Conservation (phyloP, 2,329 filamentous ascomycete genomes). For the Colletotrichum trifolii region DNA sequence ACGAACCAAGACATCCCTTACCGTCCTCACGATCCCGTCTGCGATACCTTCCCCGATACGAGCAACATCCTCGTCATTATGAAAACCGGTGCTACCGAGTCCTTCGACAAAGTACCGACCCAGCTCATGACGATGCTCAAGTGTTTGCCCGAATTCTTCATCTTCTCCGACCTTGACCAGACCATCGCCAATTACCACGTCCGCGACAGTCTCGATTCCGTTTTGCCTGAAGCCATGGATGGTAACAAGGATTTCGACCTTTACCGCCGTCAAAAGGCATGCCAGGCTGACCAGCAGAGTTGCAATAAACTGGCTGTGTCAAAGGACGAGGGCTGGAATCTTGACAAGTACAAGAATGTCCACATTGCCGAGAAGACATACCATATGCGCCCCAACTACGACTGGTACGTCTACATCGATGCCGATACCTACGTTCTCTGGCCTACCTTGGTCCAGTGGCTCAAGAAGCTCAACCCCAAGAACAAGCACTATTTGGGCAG, state of each 20-base stretch:
- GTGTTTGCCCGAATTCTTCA: constrained; percentile 61
- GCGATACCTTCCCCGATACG: constrained; percentile 55
- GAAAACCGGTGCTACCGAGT: constrained; percentile 68
- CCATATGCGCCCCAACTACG: constrained; percentile 58
- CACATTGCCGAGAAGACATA: constrained; percentile 68
- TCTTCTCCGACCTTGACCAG: constrained; percentile 69
- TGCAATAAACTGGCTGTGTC: constrained; percentile 50
- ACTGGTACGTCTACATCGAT: constrained; percentile 71
- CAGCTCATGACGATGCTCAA: constrained; percentile 64
- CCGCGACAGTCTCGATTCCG: constrained; percentile 58
- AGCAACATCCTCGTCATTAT: constrained; percentile 62
- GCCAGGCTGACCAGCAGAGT: constrained; percentile 56
- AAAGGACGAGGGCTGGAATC: constrained; percentile 57
- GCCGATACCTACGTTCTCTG: constrained; percentile 69
- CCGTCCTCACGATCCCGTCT: constrained; percentile 43
- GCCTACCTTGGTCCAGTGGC: constrained; percentile 62
- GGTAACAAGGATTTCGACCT: constrained; percentile 62
- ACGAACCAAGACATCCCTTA: constrained; percentile 34
- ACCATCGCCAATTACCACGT: constrained; percentile 56
- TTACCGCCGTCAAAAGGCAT: constrained; percentile 57
- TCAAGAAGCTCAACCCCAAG: constrained; percentile 54
- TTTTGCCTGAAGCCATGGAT: constrained; percentile 54
- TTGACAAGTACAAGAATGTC: constrained; percentile 73
- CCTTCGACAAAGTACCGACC: constrained; percentile 62
- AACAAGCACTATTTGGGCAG: constrained; percentile 63